Percentiles rank a stretch among this genome's conserved stretches.
Evolutionary conservation across 768 basidiomycete genomes (phyloP).

Genomic region (Leccinum rimulosum): DNA sequence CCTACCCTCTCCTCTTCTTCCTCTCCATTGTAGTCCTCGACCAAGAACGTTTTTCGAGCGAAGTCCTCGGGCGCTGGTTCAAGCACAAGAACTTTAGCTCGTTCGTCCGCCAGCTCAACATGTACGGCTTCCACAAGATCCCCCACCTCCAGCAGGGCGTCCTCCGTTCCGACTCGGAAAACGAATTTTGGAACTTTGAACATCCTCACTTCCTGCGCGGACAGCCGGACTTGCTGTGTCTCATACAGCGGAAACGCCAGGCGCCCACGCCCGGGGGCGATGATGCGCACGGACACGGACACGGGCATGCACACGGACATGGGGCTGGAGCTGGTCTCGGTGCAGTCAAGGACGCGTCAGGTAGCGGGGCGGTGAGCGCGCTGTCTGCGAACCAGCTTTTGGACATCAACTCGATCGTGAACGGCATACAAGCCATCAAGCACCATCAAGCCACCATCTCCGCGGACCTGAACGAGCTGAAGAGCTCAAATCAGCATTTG

Average conservation of each 20-base stretch:
- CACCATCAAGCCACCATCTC: conserved; percentile 93
- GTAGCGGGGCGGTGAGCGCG: conserved; percentile 18
- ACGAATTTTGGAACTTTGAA: conserved; percentile 89
- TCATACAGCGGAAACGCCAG: conserved; percentile 84
- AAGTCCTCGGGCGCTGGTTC: conserved; percentile 92
- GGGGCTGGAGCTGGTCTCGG: background rate
- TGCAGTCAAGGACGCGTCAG: conserved; percentile 15
- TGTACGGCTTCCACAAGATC: conserved; percentile 97
- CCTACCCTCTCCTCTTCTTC: background rate
- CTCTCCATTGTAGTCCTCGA: conserved; percentile 64
- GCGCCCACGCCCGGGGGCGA: conserved; percentile 34
- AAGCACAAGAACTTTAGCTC: conserved; percentile 97
- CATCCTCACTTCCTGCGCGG: conserved; percentile 87
- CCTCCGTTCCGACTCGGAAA: conserved; percentile 75
- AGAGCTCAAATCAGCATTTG: conserved; percentile 81
- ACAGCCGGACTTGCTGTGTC: conserved; percentile 82
- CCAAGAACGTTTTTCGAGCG: conserved; percentile 84
- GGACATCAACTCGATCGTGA: conserved; percentile 77
- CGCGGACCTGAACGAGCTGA: conserved; percentile 82
- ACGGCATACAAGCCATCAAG: conserved; percentile 82
- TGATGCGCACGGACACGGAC: conserved; percentile 17
- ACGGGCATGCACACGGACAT: background rate
- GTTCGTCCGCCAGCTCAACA: conserved; percentile 93
- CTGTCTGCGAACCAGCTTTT: conserved; percentile 52
- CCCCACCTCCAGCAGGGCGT: conserved; percentile 96